Conservation (phyloP, 164 flowering plant genomes). For the Macadamia integrifolia region DNA sequence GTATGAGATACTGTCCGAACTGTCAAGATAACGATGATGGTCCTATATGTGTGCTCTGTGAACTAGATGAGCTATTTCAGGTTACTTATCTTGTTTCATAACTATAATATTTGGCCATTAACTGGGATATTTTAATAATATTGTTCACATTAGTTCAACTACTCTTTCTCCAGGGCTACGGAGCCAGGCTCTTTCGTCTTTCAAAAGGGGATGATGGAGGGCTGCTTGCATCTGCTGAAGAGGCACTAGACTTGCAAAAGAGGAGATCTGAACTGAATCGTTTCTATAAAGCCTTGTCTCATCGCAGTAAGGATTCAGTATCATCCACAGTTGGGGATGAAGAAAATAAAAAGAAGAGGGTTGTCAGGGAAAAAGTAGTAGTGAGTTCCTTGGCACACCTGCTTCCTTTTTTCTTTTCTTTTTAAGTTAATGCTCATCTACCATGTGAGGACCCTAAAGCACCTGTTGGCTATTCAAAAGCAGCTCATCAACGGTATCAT, state of each 20-base stretch:
- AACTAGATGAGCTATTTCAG: conserved; percentile 78
- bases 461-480: neutral
- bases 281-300: conserved; percentile 49
- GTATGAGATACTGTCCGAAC: conserved; percentile 64
- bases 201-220: conserved; percentile 51
- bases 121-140: neutral
- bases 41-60: conserved; percentile 70
- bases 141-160: conserved; percentile 1
- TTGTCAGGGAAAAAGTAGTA: conserved; percentile 50
- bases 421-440: no score
- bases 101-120: neutral
- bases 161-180: conserved; percentile 53
- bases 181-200: conserved; percentile 77
- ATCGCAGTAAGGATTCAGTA: conserved; percentile 27
- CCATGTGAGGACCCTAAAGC: neutral
- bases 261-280: conserved; percentile 61
- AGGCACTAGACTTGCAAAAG: conserved; percentile 69
- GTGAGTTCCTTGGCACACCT: conserved; percentile 34
- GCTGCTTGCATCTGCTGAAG: conserved; percentile 66
- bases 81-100: conserved; percentile 25
- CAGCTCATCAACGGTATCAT: neutral
- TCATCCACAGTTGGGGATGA: conserved; percentile 25
- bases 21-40: conserved; percentile 65
- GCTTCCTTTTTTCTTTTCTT: no score
- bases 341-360: conserved; percentile 47